Evolutionary conservation across 192 early-diverging fungal genomes (phyloP).

Genomic region (Blastocladiella britannica): DNA sequence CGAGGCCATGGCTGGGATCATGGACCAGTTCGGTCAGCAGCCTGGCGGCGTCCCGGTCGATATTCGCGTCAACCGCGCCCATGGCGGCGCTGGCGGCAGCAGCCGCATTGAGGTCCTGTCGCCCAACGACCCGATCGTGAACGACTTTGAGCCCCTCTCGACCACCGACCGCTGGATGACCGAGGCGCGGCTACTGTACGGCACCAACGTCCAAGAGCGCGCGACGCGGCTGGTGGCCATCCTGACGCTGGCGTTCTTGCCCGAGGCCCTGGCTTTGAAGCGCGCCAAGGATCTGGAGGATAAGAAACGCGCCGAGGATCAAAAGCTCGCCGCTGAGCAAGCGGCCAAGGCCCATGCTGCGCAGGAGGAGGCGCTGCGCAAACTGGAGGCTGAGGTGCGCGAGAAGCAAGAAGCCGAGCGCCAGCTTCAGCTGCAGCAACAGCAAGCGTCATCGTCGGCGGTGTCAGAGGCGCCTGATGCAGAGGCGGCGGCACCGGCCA

Average conservation of each 20-base stretch:
- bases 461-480: slow-evolving; percentile 1
- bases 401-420: slow-evolving; percentile 14
- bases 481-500: slow-evolving; percentile 6
- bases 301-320: slow-evolving; percentile 1
- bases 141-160: neutral
- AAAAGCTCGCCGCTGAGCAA: slow-evolving; percentile 5
- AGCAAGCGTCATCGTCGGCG: slow-evolving; percentile 9
- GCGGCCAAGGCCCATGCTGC: slow-evolving; percentile 3
- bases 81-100: no score
- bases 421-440: slow-evolving; percentile 9
- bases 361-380: slow-evolving; percentile 1
- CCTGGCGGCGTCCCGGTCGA: neutral
- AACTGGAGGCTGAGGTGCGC: slow-evolving; percentile 11
- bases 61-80: no score
- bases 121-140: neutral
- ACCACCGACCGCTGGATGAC: neutral
- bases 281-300: slow-evolving; percentile 2
- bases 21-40: neutral
- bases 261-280: slow-evolving; percentile 1
- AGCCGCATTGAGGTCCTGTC: neutral
- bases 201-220: neutral
- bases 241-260: neutral
- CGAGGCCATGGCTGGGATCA: neutral
- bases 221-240: neutral
- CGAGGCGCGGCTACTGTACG: neutral